Evolutionary conservation across 2,329 filamentous ascomycete genomes (phyloP).

Genomic region (Diplodia mutila): DNA sequence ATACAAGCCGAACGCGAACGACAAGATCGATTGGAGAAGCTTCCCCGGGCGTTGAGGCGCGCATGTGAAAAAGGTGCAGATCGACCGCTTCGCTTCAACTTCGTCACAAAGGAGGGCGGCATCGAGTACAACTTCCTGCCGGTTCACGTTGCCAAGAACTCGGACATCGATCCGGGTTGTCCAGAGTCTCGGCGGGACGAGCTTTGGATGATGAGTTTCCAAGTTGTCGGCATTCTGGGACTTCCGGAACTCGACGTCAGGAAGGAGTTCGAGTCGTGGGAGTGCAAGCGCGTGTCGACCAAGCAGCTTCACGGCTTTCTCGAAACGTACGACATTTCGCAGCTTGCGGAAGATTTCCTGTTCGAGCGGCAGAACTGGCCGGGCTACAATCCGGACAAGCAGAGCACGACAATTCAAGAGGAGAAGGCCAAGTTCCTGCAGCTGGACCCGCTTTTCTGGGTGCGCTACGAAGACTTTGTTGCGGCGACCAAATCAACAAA

Average conservation of each 20-base stretch:
- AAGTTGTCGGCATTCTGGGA: constrained; percentile 46
- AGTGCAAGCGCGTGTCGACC: constrained; percentile 39
- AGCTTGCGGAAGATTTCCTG: constrained; percentile 44
- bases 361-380: constrained; percentile 44
- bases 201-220: constrained; percentile 45
- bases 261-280: constrained; percentile 37
- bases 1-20: constrained; percentile 33
- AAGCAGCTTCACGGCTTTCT: constrained; percentile 43
- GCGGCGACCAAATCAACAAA: constrained; percentile 10
- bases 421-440: constrained; percentile 27
- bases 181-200: constrained; percentile 30
- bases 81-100: constrained; percentile 41
- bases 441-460: constrained; percentile 30
- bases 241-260: constrained; percentile 45
- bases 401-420: constrained; percentile 17
- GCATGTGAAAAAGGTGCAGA: constrained; percentile 43
- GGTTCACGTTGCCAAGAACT: constrained; percentile 39
- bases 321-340: constrained; percentile 43
- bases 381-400: constrained; percentile 39
- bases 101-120: constrained; percentile 42
- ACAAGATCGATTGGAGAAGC: constrained; percentile 39
- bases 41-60: constrained; percentile 42
- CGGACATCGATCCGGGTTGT: constrained; percentile 33
- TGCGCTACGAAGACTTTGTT: constrained; percentile 30
- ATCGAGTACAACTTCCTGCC: constrained; percentile 45